Evolutionary conservation across 192 early-diverging fungal genomes (phyloP), one percentile per base, ranked within the genome.

Genomic region (Dispira simplex): DNA sequence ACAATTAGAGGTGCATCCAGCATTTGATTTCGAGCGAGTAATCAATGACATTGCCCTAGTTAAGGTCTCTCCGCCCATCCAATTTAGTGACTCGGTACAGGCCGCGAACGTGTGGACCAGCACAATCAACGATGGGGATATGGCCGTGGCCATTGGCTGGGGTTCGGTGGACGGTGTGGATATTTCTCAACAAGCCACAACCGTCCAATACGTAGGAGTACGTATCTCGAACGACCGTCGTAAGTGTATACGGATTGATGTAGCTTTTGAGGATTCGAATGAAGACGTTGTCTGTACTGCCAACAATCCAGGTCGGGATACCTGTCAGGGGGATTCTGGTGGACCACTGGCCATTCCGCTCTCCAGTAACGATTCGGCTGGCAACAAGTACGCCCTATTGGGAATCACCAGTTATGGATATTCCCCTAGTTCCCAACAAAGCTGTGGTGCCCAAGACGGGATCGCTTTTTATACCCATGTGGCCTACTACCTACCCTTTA

Each of bases 401-500:
- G 76, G 76, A 0, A 57, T 78, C 14, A 78, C 76, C 14, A 78
- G 76, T 58, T 78, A 78, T 58, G 76, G 76, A 16, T 73, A 78
- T 32, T 71, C 66, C 44, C 48, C 66, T 10, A 46, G 54, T 18
- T 47, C 47, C 12, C 39, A 54, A 0, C 49, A 45, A 4, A 47
- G 54, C 14, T 78, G 76, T 21, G 76, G 73, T 0, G 67, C 69
- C 4, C 21, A 65, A 3, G 70, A 73, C 57, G 73, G 76, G 47
- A 71, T 73, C 8, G 76, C 73, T 0, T 78, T 78, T 43, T 78
- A 78, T 62, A 78, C 76, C 5, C 76, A 75, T 21, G 71, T 55
- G 1, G 73, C 76, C 0, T 26, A 54, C 23, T 78, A 78, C 60
- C 11, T 78, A 45, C 66, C 65, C 47, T 78, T 67, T 54, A 75